Evolutionary conservation across 139 green algal genomes (phyloP), one percentile per base, ranked within the genome.

Genomic region (Cymbomonas tetramitiformis): DNA sequence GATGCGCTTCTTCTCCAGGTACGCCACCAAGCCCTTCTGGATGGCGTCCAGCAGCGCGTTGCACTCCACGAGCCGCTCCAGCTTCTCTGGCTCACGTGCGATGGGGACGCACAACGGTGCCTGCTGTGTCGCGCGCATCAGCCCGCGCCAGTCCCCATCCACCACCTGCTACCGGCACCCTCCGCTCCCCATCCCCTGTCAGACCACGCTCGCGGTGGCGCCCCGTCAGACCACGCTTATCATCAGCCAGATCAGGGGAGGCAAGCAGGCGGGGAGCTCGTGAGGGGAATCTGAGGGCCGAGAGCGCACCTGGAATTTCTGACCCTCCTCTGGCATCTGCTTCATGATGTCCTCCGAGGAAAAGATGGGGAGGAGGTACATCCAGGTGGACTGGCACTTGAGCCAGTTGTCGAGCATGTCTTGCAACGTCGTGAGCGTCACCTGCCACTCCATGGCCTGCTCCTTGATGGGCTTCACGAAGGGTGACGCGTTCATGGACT

Each of bases 281-380:
- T n/a, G n/a, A n/a, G n/a, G n/a, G n/a, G n/a, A n/a, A n/a, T n/a
- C n/a, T n/a, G n/a, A n/a, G n/a, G n/a, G n/a, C n/a, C n/a, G n/a
- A n/a, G n/a, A n/a, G n/a, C n/a, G n/a, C n/a, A n/a, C n/a, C 49
- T 76, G 62, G 61, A 91, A 91, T 68, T 84, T 88, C 38, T 86
- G 73, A 2, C 82, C 80, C 46, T 88, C 82, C 67, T 83, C 79
- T 8, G 83, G 83, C 79, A 92, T 85, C 71, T 93, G 83, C 56
- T 84, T 81, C 38, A 87, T 69, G 72, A 93, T 93, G 70, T 93
- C 83, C 5, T 79, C 75, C 3, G 68, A 79, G 43, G 34, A 65
- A 67, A 93, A 93, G 62, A 93, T 88, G 60, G 83, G 81, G 50
- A 88, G 80, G 56, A 93, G 66, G 72, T 93, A 93, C 70, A 84